Conservation (phyloP, 192 early-diverging fungal genomes). For the Jimgerdemannia lactiflua region DNA sequence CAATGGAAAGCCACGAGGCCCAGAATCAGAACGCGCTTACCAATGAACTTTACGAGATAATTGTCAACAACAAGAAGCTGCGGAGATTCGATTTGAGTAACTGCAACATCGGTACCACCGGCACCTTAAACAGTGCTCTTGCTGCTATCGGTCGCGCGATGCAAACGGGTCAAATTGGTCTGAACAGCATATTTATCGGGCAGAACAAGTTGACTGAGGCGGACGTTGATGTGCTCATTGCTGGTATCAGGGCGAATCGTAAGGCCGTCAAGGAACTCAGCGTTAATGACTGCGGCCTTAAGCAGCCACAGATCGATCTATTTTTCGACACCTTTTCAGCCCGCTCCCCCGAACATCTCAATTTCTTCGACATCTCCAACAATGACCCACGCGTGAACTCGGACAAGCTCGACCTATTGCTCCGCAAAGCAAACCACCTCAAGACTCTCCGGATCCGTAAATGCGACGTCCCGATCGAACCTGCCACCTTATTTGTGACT, state of each 20-base stretch:
- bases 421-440: slow-evolving; percentile 9
- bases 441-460: slow-evolving; percentile 11
- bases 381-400: not conserved
- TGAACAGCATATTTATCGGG: slow-evolving; percentile 11
- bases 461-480: not conserved
- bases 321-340: not conserved
- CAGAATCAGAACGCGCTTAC: slow-evolving; percentile 13
- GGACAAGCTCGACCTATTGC: slow-evolving; percentile 1
- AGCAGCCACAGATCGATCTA: not conserved
- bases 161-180: not conserved
- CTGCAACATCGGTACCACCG: slow-evolving; percentile 13
- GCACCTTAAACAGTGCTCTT: not conserved
- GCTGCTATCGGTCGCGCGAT: slow-evolving; percentile 13
- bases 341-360: slow-evolving; percentile 15
- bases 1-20: not conserved
- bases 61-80: slow-evolving; percentile 21
- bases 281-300: slow-evolving; percentile 3
- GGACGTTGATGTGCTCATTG: slow-evolving; percentile 12
- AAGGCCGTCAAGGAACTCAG: slow-evolving; percentile 7
- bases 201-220: slow-evolving; percentile 12
- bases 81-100: slow-evolving; percentile 10
- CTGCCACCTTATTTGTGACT: slow-evolving; percentile 6
- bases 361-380: slow-evolving; percentile 10
- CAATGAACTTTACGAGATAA: slow-evolving; percentile 15
- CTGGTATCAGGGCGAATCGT: slow-evolving; percentile 9